Conservation (phyloP, 2,329 filamentous ascomycete genomes). For the Amesomyces nigricolor region DNA sequence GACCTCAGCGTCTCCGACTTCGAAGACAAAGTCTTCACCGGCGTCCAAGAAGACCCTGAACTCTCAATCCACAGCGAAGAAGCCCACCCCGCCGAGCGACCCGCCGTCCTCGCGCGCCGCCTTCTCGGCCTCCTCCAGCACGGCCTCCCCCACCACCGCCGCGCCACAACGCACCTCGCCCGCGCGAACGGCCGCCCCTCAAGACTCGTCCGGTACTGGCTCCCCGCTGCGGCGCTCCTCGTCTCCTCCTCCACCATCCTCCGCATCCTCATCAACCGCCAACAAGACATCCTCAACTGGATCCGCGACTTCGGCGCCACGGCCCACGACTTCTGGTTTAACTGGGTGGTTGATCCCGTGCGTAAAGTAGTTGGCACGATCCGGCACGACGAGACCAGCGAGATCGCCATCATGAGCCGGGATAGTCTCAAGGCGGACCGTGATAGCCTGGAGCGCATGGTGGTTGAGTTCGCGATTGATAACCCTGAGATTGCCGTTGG, state of each 20-base stretch:
- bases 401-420: constrained; percentile 95
- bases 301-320: constrained; percentile 73
- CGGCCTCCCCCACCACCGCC: constrained; percentile 62
- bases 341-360: constrained; percentile 87
- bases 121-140: constrained; percentile 63
- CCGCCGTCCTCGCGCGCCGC: constrained; percentile 57
- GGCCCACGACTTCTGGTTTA: constrained; percentile 83
- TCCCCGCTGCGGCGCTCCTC: constrained; percentile 64
- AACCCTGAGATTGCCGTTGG: constrained; percentile 60
- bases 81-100: constrained; percentile 42
- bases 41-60: constrained; percentile 54
- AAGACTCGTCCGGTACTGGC: constrained; percentile 76
- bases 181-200: constrained; percentile 69
- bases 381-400: constrained; percentile 83
- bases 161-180: constrained; percentile 50
- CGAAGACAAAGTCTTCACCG: constrained; percentile 59
- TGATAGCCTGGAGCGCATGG: constrained; percentile 93
- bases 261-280: constrained; percentile 66
- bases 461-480: constrained; percentile 88
- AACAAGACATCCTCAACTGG: constrained; percentile 75
- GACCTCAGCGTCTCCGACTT: constrained; percentile 59
- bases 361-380: constrained; percentile 85
- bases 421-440: constrained; percentile 85
- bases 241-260: constrained; percentile 85
- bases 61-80: constrained; percentile 49